Base-by-base conservation (phyloP, 192 early-diverging fungal species). In the Rhizophagus clarus region DNA sequence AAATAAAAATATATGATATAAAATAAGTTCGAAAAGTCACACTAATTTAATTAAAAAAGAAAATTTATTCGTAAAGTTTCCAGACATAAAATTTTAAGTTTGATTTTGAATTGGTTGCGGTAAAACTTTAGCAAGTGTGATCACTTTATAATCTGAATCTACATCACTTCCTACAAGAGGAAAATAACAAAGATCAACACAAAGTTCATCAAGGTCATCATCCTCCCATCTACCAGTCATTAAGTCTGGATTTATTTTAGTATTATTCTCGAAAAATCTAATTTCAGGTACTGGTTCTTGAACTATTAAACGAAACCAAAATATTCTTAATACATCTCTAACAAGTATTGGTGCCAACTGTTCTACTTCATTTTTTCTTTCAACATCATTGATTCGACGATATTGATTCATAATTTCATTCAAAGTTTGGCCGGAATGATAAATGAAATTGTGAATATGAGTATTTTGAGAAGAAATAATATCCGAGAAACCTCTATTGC, bases 141-240 rank as follows among this genome's bases (percentile, higher is more conserved):
- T 56, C 22, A 56, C 17, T 56, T 56, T 56, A 56, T 22, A 56
- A 56, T 56, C 20, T 6, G 15, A 56, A 56, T 56, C 20, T 1
- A 70, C 42, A 40, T 70, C 34, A 0, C n/a, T 70, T 24, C 68
- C 32, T 37, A 70, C 10, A 1, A 40, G 6, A 40, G 68, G 68
- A 20, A 70, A 70, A 40, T 31, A 70, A 70, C 68, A 70, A 40
- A 70, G 15, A 70, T 26, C n/a, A 14, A 70, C 68, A 11, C 31
- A 32, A 0, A 20, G 2, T n/a, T 40, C 15, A 22, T 40, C 22
- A 40, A 40, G 32, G 1, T 40, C 9, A 2, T 42, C 68, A 70
- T 20, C 15, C 7, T 24, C 22, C 22, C 20, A 20, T n/a, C 10
- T n/a, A 9, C 31, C 68, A 69, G 11, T 20, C 22, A 56, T 56